Percentiles rank a stretch among this genome's conserved stretches.
Conservation (phyloP, 202 grass and related monocot species). For the Saccharum hybrid region DNA sequence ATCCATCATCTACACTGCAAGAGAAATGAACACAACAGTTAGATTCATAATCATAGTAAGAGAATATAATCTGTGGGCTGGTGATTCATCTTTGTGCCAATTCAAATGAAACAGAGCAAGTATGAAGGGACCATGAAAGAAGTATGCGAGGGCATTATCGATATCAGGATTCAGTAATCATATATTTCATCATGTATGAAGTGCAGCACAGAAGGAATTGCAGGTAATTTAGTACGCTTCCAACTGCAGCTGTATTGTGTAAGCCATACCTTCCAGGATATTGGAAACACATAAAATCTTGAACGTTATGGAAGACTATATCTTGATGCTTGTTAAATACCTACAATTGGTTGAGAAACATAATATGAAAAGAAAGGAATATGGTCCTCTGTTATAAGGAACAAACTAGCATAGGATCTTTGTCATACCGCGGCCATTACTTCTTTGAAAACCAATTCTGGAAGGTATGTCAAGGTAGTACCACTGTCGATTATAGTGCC, state of each 20-base stretch:
- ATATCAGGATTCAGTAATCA: background rate
- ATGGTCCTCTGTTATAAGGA: conserved; percentile 23
- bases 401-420: conserved; percentile 19
- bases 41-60: conserved; percentile 13
- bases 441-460: conserved; percentile 81
- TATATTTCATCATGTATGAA: conserved; percentile 17
- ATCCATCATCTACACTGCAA: conserved; percentile 89
- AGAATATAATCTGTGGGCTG: background rate
- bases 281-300: conserved; percentile 86
- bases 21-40: conserved; percentile 38
- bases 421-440: conserved; percentile 62
- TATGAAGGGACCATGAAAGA: conserved; percentile 16
- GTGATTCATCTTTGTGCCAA: conserved; percentile 24
- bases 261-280: conserved; percentile 75
- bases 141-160: conserved; percentile 5
- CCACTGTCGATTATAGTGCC: conserved; percentile 95
- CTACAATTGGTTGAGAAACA: conserved; percentile 58
- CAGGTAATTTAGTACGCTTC: conserved; percentile 12
- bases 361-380: conserved; percentile 19
- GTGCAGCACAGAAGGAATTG: conserved; percentile 9
- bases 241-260: conserved; percentile 31
- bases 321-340: conserved; percentile 74
- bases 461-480: conserved; percentile 95
- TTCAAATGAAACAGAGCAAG: conserved; percentile 11
- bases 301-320: conserved; percentile 67